Evolutionary conservation across 1,139 yeast genomes (phyloP), one percentile per base, ranked within the genome.

Genomic region (Blastobotrys petasosporus): DNA sequence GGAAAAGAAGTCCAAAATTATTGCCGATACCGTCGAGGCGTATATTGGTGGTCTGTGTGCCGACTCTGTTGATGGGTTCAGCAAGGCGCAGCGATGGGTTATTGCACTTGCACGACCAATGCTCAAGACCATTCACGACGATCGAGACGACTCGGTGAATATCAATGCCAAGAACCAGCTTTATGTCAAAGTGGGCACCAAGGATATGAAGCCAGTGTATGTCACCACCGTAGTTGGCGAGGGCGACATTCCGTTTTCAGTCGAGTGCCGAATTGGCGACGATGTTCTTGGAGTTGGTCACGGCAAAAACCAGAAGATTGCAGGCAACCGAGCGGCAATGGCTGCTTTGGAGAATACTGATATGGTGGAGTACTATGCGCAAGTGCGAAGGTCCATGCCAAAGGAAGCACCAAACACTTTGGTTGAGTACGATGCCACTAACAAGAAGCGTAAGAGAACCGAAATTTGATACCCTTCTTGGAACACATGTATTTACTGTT

Each of bases 11-110:
- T 55, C 62, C 51, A 84, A 84, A 59, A 70, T 80, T 3, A 71
- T 73, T 57, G 90, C 94, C 0, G 94, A 85, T 66, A 76, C 83
- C 0, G 85, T 90, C 61, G 96, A 90, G 65, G 95, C 97, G 0
- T 90, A 88, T 58, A 74, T 90, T 34, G 97, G 95, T 5, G 97
- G 94, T 0, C 66, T 90, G 33, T 77, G 80, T 9, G 71, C 80
- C 37, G 94, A 85, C 54, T 61, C 66, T 39, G 60, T 63, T 1
- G 68, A 72, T 3, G 74, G 76, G 39, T 38, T 32, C 32, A n/a
- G 13, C 25, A 67, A 66, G 1, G 71, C 67, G 28, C 78, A 85
- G 4, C 70, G 74, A 47, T 88, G 95, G 95, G 62, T 87, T 12
- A 61, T 65, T 3, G 64, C 70, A 42, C 67, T 87, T 29, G 75